Evolutionary conservation across 371 early-diverging fungal genomes (phyloP).

Genomic region (Sanchytrium tribonematis): DNA sequence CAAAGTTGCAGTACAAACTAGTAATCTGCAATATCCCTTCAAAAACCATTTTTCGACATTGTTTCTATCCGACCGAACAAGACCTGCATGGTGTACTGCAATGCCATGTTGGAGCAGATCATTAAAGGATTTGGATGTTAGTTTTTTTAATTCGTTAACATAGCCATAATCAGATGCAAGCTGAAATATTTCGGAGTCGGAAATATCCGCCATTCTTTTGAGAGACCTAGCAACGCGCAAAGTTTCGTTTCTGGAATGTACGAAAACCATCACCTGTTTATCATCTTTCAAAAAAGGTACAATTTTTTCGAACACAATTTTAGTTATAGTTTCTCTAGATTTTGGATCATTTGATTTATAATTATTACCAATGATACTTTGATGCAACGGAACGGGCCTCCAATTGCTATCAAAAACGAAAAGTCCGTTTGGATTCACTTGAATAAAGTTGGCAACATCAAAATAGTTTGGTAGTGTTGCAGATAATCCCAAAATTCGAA

Average conservation of each 20-base stretch:
- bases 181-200: background rate
- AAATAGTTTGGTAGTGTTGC: slow-evolving; percentile 19
- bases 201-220: background rate
- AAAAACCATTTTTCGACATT: slow-evolving; percentile 12
- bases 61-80: slow-evolving; percentile 11
- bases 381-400: slow-evolving; percentile 14
- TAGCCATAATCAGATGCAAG: background rate
- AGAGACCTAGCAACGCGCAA: slow-evolving; percentile 5
- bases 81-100: slow-evolving; percentile 18
- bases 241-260: slow-evolving; percentile 9
- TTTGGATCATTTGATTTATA: background rate
- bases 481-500: slow-evolving; percentile 16
- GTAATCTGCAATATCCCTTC: slow-evolving; percentile 5
- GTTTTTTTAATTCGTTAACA: background rate
- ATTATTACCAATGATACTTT: slow-evolving; percentile 11
- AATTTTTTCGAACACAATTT: slow-evolving; percentile 2
- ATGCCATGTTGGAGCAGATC: slow-evolving; percentile 4
- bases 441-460: slow-evolving; percentile 15
- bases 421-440: slow-evolving; percentile 6
- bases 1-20: slow-evolving; percentile 18
- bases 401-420: slow-evolving; percentile 13
- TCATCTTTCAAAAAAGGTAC: background rate
- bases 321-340: background rate
- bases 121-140: background rate
- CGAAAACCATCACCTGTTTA: slow-evolving; percentile 12